Conservation (phyloP, 805 yeast genomes). For the Candida krabiensis region DNA sequence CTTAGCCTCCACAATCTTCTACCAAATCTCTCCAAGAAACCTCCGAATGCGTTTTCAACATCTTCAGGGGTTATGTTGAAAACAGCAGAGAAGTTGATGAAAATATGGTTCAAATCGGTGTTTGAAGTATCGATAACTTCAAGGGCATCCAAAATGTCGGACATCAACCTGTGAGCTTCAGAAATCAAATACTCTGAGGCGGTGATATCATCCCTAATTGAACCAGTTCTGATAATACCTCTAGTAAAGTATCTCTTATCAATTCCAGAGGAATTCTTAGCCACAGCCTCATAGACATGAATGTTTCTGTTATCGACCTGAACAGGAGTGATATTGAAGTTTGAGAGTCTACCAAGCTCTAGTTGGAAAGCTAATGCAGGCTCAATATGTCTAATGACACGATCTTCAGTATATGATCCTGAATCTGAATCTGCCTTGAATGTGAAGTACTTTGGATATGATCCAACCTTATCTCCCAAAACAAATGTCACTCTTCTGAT, state of each 20-base stretch:
- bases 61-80: conserved; percentile 93
- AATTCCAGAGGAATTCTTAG: conserved; percentile 81
- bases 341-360: conserved; percentile 90
- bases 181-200: conserved; percentile 93
- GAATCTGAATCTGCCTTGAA: conserved; percentile 60
- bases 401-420: conserved; percentile 81
- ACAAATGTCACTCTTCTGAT: conserved; percentile 94
- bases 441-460: conserved; percentile 93
- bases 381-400: conserved; percentile 94
- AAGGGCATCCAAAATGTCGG: conserved; percentile 91
- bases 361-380: conserved; percentile 98
- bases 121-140: conserved; percentile 93
- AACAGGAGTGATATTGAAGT: conserved; percentile 92
- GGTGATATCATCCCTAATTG: conserved; percentile 88
- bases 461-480: conserved; percentile 77
- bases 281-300: conserved; percentile 95
- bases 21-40: conserved; percentile 96
- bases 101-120: conserved; percentile 94
- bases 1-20: conserved; percentile 95
- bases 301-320: conserved; percentile 96
- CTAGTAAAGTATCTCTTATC: conserved; percentile 96
- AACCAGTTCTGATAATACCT: conserved; percentile 96
- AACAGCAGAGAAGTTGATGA: conserved; percentile 94
- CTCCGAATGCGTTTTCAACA: conserved; percentile 96
- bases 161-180: conserved; percentile 94